Base-by-base conservation (phyloP, 1,139 yeast species). In the Scheffersomyces cryptocercus region DNA sequence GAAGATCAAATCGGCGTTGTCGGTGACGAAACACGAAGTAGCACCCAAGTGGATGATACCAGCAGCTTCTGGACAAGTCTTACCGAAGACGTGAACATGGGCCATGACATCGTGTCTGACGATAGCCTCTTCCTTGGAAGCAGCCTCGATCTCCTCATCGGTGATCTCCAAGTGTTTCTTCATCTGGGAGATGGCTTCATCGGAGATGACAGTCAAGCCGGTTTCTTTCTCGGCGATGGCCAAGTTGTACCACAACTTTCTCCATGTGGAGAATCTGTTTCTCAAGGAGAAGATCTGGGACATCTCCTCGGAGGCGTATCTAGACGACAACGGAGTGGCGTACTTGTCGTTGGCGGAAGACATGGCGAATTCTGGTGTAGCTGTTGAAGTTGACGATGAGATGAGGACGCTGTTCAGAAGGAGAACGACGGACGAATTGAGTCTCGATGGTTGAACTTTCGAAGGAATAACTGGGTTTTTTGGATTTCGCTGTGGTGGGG, bases 41-140 rank as follows among this genome's bases (percentile, higher is more conserved):
- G 99, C 99, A 62, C 99, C 99, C 64, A 95, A 77, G 64, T 93
- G 99, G 62, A 93, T 93, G 67, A 93, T 91, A 56, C 98, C 98
- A 36, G 99, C 93, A 30, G 99, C 99, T 9, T 85, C 85, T 14
- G 99, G 99, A 59, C 96, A 88, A 29, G 88, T 82, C 55, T 85
- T 79, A 53, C 99, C 99, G 65, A 87, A 93, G 43, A 86, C 88
- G 63, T 95, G 99, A 49, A 93, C 98, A 59, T 93, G 99, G 46
- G 99, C 97, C 99, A 93, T 93, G 56, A 93, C 99, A 67, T 93
- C 99, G 69, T 93, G 99, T 75, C 99, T 87, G 44, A 93, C 98
- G 65, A 87, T 90, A 46, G 98, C 97, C 69, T 93, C 99, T 73
- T 93, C 98, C 60, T 81, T 82, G 43, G 93, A 75, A 37, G 99